Base-by-base conservation (phyloP, 2,329 filamentous ascomycete genomes). In the Pestalotiopsis sp. region DNA sequence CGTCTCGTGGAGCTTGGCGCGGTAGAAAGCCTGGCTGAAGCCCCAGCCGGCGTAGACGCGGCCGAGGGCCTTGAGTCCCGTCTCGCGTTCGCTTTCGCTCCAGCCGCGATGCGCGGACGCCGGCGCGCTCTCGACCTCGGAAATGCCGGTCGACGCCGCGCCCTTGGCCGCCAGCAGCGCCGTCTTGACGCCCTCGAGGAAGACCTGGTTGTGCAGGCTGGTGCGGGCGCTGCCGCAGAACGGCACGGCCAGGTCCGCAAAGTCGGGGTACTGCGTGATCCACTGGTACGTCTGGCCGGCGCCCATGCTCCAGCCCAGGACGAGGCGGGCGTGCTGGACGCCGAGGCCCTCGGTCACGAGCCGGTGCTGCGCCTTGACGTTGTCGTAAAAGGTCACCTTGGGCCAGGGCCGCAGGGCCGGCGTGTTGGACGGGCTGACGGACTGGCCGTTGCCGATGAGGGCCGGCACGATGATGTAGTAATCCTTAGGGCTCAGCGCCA, bases 21-120 rank as follows among this genome's bases (percentile, higher is more conserved):
- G 86, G 74, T 95, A 95, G 74, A 95, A 95, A 0, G 91, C 86
- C 74, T 95, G 92, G 65, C 89, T 92, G 74, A 95, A 92, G 0
- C 93, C 93, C 92, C 90, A 96, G 0, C 92, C 93, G 1, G 93
- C 92, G 78, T 96, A 96, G 0, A 90, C 92, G 59, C 92, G 85
- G 0, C 87, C 92, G 68, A 95, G 87, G 0, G 93, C 92, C 74
- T 91, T 94, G 55, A 95, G 76, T 1, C 72, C 73, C 5, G 27
- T 57, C 38, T 71, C 0, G 88, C 90, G 23, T 71, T 91, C 86
- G 64, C 87, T 82, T 0, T 80, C 78, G 2, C 81, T 85, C 85
- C 90, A 91, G 0, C 77, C 74, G 13, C 82, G 77, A 69, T 83
- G 79, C 14, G 82, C 74, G 3, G 78, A 78, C 14, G 77, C 72